Conservation (phyloP, 768 basidiomycete species). For the Hericium erinaceus region DNA sequence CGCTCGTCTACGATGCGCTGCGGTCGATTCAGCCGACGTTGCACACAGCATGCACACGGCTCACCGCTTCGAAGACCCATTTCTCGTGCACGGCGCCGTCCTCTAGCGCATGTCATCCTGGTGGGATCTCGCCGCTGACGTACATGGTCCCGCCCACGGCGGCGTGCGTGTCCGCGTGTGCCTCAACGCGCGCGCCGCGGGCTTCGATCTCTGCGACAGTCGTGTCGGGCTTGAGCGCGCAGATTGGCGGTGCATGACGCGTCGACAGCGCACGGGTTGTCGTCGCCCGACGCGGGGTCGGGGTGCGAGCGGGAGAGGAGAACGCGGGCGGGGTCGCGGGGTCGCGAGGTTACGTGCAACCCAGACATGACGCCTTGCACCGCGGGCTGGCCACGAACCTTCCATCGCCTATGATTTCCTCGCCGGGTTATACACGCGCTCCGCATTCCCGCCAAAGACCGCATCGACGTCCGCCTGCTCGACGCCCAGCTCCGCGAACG, state of each 20-base stretch:
- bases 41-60: not conserved
- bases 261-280: too few relatives aligned
- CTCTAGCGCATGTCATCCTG: slow-evolving; percentile 61
- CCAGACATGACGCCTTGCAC: too few relatives aligned
- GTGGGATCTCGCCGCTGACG: slow-evolving; percentile 75
- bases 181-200: slow-evolving; percentile 48
- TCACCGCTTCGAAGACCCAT: slow-evolving; percentile 48
- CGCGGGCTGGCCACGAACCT: too few relatives aligned
- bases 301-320: too few relatives aligned
- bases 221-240: slow-evolving; percentile 59
- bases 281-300: too few relatives aligned
- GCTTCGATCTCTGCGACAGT: slow-evolving; percentile 54
- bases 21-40: not conserved
- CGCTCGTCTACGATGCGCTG: slow-evolving; percentile 80
- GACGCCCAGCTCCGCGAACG: slow-evolving; percentile 67
- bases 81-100: slow-evolving; percentile 19
- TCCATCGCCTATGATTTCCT: too few relatives aligned
- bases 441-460: slow-evolving; percentile 53
- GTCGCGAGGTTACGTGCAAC: too few relatives aligned
- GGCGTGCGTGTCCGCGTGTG: slow-evolving; percentile 48
- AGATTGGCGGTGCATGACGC: too few relatives aligned
- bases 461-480: slow-evolving; percentile 72
- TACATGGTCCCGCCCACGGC: slow-evolving; percentile 57
- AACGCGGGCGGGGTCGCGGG: too few relatives aligned
- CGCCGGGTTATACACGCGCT: slow-evolving; percentile 26